phyloP scores from a whole-genome alignment of 495 filamentous ascomycete genomes.

The Xylaria scruposa region DNA sequence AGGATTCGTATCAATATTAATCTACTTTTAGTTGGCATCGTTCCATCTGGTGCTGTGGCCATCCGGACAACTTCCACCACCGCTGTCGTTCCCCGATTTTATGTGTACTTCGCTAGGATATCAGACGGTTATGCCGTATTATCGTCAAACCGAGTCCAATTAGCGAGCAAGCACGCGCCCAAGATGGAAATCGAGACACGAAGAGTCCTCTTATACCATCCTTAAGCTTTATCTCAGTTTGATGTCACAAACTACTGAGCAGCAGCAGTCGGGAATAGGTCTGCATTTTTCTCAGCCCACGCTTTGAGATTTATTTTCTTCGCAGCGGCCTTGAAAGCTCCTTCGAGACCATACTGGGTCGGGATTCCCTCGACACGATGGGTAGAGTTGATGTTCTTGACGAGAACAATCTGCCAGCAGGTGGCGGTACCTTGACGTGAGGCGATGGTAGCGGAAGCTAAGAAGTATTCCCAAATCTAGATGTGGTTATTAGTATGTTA shows the following conservation, averaged over 20 bases:
- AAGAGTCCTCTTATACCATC: neutral
- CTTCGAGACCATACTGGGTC: constrained; percentile 76
- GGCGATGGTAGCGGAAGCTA: constrained; percentile 90
- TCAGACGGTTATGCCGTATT: neutral
- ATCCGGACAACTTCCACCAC: constrained; percentile 11
- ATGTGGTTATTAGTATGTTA: neutral
- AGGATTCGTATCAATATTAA: constrained; percentile 20
- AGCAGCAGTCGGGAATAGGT: constrained; percentile 49
- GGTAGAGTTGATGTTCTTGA: constrained; percentile 98
- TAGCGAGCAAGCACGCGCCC: neutral
- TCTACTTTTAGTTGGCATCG: constrained; percentile 10
- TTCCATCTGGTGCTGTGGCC: neutral
- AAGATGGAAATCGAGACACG: neutral
- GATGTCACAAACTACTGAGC: constrained; percentile 36
- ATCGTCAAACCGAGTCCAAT: neutral
- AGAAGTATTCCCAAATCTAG: constrained; percentile 98
- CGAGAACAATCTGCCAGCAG: constrained; percentile 93
- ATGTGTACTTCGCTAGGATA: constrained; percentile 1
- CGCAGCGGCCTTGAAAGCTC: constrained; percentile 62
- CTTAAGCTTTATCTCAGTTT: neutral
- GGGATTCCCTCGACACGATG: constrained; percentile 89
- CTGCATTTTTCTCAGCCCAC: constrained; percentile 54
- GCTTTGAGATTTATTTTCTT: constrained; percentile 49
- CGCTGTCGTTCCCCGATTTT: neutral
- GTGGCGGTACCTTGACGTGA: constrained; percentile 92